phyloP scores from a whole-genome alignment of 345 rosid genomes.

The Leavenworthia alabamica region DNA sequence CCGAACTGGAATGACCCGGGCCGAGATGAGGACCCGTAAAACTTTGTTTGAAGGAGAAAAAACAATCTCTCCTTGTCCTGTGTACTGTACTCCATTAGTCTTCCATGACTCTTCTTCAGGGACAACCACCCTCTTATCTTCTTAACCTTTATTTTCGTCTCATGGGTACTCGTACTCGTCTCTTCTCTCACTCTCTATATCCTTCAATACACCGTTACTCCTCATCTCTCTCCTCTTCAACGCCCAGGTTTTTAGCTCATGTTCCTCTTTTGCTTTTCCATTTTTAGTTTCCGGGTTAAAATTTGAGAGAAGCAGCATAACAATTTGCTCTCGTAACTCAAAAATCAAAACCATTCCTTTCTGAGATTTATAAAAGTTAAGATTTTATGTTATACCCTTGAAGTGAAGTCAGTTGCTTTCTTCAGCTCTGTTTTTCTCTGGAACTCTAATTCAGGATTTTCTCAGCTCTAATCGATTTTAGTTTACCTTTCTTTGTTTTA shows the following conservation, averaged over 20 bases:
- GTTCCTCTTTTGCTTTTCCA: background rate
- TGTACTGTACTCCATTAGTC: constrained; percentile 6
- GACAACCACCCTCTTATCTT: constrained; percentile 21
- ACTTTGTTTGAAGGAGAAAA: constrained; percentile 17
- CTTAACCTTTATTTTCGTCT: constrained; percentile 17
- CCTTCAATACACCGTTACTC: constrained; percentile 19
- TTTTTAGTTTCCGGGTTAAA: background rate
- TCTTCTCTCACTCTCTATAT: constrained; percentile 8
- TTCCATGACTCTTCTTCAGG: constrained; percentile 30
- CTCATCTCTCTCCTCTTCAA: constrained; percentile 26
- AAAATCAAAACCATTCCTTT: background rate
- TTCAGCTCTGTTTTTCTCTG: background rate
- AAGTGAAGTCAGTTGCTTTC: background rate
- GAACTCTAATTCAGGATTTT: background rate
- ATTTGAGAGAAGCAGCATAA: background rate
- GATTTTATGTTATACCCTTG: background rate
- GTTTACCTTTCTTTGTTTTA: background rate
- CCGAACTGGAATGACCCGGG: background rate
- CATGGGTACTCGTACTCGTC: constrained; percentile 26
- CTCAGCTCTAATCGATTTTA: background rate
- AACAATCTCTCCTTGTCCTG: constrained; percentile 8
- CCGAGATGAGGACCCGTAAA: constrained; percentile 3
- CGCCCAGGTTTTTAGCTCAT: constrained; percentile 41
- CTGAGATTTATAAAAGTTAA: background rate
- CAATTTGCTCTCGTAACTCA: background rate